Evolutionary conservation across 2,329 filamentous ascomycete genomes (phyloP), one percentile per base, ranked within the genome.

Genomic region (Monosporascus sp.): DNA sequence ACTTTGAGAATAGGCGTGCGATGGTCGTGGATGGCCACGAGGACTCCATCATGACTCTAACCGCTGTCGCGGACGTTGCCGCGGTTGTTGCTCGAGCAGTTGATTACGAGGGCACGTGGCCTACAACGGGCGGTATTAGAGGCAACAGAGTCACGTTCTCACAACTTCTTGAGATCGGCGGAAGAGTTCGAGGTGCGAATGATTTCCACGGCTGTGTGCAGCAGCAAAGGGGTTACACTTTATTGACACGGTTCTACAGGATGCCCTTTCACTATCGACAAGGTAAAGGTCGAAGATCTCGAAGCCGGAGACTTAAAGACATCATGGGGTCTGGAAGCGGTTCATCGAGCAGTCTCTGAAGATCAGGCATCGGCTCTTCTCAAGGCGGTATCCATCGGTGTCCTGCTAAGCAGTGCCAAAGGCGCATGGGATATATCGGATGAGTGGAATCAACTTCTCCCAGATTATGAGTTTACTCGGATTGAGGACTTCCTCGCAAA

Each of bases 271-370:
- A 50, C 55, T 0, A 59, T 81, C 9, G 76, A 80, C 5, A 70
- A 69, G n/a, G 65, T 82, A 1, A 70, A 69, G 37, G 50, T 70
- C 1, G 69, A 73, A 49, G 79, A 83, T 59, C 72, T 83, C 5
- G 64, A 74, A 58, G 70, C 65, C 3, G 78, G 77, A 7, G 52
- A 54, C 14, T 57, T 75, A 2, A 69, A 70, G 15, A 65, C 72
- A 0, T 70, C 69, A 3, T 80, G 78, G 77, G 53, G 64, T 20
- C 62, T 75, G 27, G 20, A 58, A 44, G 59, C 59, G 1, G 49
- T 54, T 17, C 65, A 72, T 45, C 53, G 50, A 5, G 57, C 66
- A 3, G 62, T 79, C 31, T 59, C 69, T 1, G 59, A 62, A 1
- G 72, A 76, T 0, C 48, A 71, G 24, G 61, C 65, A 1, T 62